A percentile compares a stretch with the other conserved stretches of the same genome.
phyloP scores from a whole-genome alignment of 2,329 filamentous ascomycete species.

The Aspergillus sp. region DNA sequence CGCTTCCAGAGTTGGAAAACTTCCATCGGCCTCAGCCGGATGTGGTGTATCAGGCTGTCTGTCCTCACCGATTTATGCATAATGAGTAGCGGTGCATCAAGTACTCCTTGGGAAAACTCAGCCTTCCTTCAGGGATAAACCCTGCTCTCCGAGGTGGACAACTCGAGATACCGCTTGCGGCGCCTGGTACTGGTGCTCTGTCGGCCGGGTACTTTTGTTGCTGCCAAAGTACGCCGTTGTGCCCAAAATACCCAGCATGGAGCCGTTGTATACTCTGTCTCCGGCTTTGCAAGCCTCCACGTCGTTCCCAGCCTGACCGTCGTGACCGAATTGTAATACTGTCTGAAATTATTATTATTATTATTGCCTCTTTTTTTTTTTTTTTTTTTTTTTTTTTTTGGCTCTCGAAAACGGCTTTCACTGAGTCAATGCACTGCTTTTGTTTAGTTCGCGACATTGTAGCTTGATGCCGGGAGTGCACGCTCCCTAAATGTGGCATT shows the following conservation, averaged over 20 bases:
- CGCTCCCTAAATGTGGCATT: too few relatives aligned
- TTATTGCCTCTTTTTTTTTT: too few relatives aligned
- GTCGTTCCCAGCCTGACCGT: too few relatives aligned
- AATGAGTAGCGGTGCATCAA: conserved; percentile 2
- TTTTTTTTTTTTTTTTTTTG: too few relatives aligned
- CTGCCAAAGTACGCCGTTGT: neutral
- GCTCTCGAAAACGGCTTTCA: too few relatives aligned
- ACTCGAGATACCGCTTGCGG: neutral
- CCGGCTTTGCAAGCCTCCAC: too few relatives aligned
- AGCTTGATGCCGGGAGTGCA: too few relatives aligned
- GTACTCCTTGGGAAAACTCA: neutral
- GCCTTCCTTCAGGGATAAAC: neutral
- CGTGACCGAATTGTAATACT: too few relatives aligned
- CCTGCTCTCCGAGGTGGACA: neutral
- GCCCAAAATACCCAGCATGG: neutral
- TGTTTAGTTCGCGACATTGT: too few relatives aligned
- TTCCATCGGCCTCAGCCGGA: neutral
- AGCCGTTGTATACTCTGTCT: neutral
- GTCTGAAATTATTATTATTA: too few relatives aligned
- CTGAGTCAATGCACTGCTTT: too few relatives aligned
- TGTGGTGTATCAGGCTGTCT: neutral
- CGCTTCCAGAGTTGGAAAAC: neutral
- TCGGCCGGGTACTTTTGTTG: neutral
- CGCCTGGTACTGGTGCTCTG: neutral
- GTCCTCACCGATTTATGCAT: conserved; percentile 5